These are phyloP conservation scores for Forsythia suspensa DNA, from an alignment of 257 asterid genomes.

Conservation along the genomic window DNA sequence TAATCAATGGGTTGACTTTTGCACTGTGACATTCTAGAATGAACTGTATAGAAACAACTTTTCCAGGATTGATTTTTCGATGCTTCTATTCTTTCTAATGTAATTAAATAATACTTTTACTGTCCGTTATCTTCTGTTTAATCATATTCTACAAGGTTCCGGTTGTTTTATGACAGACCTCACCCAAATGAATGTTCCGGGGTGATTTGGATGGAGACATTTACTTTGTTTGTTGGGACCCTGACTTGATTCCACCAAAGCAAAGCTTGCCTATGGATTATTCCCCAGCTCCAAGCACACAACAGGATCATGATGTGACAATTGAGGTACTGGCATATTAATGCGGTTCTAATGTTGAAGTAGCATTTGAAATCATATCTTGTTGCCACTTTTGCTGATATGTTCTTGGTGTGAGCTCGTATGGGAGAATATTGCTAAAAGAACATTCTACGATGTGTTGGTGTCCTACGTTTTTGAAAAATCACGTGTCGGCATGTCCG, in stretches of 20 bases:
- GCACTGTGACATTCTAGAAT: too few species aligned
- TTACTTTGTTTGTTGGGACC: constrained; percentile 92
- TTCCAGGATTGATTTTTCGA: background rate
- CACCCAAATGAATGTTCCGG: constrained; percentile 99
- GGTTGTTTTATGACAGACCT: constrained; percentile 49
- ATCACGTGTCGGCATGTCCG: too few species aligned
- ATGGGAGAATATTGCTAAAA: background rate
- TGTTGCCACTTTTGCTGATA: background rate
- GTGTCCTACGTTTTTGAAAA: too few species aligned
- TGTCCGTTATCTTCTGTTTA: background rate
- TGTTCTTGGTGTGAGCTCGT: background rate
- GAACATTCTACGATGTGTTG: too few species aligned
- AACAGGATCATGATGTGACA: constrained; percentile 65
- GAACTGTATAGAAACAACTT: too few species aligned
- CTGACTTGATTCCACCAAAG: constrained; percentile 62
- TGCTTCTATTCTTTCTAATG: background rate
- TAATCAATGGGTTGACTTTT: too few species aligned
- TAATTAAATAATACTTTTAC: background rate
- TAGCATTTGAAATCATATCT: background rate
- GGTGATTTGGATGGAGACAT: constrained; percentile 94
- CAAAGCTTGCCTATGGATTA: constrained; percentile 66
- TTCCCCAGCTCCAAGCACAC: constrained; percentile 54
- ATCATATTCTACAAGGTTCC: background rate
- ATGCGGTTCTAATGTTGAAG: background rate
- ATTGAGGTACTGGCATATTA: constrained; percentile 50